Base-by-base conservation (phyloP, 306 rosid genomes). In the Geum urbanum region DNA sequence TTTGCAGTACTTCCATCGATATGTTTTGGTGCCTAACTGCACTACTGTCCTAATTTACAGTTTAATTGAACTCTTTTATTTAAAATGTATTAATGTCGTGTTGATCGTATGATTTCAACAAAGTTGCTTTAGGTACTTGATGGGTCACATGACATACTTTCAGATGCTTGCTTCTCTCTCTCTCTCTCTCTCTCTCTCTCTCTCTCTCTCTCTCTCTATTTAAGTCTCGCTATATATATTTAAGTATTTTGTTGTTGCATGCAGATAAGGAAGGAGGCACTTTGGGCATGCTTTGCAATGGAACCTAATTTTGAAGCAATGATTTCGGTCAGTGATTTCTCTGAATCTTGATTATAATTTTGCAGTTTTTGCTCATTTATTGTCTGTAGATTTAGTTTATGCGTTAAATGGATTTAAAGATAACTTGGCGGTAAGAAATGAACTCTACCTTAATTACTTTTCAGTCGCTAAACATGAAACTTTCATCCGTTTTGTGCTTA, bases 201-300 rank as follows among this genome's bases (percentile, higher is more conserved):
- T 24, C 27, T 24, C 27, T 24, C 27, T 24, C 27, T 24, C 27
- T 24, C 27, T 24, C 27, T 24, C 27, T 24, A n/a, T n/a, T n/a
- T n/a, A n/a, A n/a, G n/a, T 73, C 47, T 49, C 37, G 4, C 50
- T 64, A 22, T 67, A 41, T 57, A 61, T 67, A 64, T 52, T 52
- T 13, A 10, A 20, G 11, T 9, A 80, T 50, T 64, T 72, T 77
- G 52, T 75, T 74, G 63, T 77, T 67, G 43, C 71, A 53, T 74
- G 80, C 81, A 92, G 97, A 76, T 81, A 78, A 86, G 98, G 80
- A 92, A 90, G 85, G 97, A 94, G 73, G 97, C 97, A 20, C 95
- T 94, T 39, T 88, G 96, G 97, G 96, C 97, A 46, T 90, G 97
- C 84, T 94, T 88, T 74, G 92, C 98, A 39, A 15, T 94, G 88